Percentiles rank a stretch among this genome's conserved stretches.
Evolutionary conservation across 208 protist genomes (phyloP).

Genomic region (Trichomonas tenax): DNA sequence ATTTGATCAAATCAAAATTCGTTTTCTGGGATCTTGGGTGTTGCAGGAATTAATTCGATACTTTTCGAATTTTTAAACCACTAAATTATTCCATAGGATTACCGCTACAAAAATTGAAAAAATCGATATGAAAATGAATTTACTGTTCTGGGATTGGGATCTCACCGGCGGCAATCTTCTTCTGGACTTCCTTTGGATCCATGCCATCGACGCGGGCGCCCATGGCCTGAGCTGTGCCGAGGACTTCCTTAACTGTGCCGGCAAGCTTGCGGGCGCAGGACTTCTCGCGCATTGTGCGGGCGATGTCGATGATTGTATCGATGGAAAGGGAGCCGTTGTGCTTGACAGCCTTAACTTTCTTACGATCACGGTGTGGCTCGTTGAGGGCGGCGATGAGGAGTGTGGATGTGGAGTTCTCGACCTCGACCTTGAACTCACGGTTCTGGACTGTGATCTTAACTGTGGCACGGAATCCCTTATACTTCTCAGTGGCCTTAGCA

Average conservation of each 20-base stretch:
- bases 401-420: constrained; percentile 84
- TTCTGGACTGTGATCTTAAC: constrained; percentile 94
- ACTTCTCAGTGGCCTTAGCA: too few species aligned
- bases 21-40: too few species aligned
- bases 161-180: constrained; percentile 71
- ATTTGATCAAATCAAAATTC: too few species aligned
- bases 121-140: not conserved
- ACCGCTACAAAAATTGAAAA: too few species aligned
- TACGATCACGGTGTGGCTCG: constrained; percentile 92
- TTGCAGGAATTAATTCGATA: too few species aligned
- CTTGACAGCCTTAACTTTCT: constrained; percentile 84
- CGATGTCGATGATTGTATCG: constrained; percentile 86
- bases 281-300: constrained; percentile 69
- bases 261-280: constrained; percentile 75
- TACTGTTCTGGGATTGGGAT: constrained; percentile 48
- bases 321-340: constrained; percentile 92
- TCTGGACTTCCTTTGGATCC: constrained; percentile 69
- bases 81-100: too few species aligned
- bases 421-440: constrained; percentile 76
- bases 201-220: constrained; percentile 92
- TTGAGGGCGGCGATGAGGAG: constrained; percentile 94
- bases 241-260: constrained; percentile 91
- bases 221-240: constrained; percentile 86
- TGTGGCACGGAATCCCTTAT: constrained; percentile 95
- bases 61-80: too few species aligned